Evolutionary conservation across 805 yeast species (phyloP).

Genomic region (Hyphopichia homilentoma): DNA sequence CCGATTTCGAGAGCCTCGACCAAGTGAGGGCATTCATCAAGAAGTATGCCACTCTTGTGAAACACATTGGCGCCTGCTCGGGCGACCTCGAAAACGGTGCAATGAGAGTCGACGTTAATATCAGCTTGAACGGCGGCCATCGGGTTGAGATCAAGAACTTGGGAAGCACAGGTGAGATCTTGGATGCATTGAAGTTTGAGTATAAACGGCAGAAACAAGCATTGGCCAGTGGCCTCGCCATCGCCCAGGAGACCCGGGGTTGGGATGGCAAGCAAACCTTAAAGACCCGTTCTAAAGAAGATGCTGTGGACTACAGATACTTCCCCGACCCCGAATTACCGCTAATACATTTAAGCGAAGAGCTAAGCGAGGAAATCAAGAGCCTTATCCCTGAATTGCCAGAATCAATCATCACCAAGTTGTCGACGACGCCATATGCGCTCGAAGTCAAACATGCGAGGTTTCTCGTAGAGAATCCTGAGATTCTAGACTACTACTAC

Average conservation of each 20-base stretch:
- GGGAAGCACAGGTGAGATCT: slow-evolving; percentile 77
- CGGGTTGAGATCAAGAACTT: slow-evolving; percentile 89
- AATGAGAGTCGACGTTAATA: slow-evolving; percentile 89
- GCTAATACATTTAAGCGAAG: slow-evolving; percentile 41
- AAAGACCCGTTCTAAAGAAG: slow-evolving; percentile 72
- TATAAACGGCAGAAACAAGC: slow-evolving; percentile 61
- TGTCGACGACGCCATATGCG: slow-evolving; percentile 48
- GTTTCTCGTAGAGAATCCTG: slow-evolving; percentile 52
- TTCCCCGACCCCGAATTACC: slow-evolving; percentile 94
- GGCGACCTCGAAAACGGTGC: slow-evolving; percentile 96
- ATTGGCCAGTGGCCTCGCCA: slow-evolving; percentile 30
- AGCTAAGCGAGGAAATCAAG: slow-evolving; percentile 40
- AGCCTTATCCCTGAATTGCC: slow-evolving; percentile 56
- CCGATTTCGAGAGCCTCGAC: slow-evolving; percentile 67
- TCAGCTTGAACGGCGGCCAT: slow-evolving; percentile 68
- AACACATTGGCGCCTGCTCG: slow-evolving; percentile 68
- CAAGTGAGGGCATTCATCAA: slow-evolving; percentile 77
- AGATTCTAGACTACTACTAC: slow-evolving; percentile 51
- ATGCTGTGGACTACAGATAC: slow-evolving; percentile 82
- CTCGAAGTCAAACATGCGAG: slow-evolving; percentile 73
- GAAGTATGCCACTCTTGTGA: slow-evolving; percentile 70
- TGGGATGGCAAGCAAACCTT: slow-evolving; percentile 81
- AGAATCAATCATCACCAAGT: slow-evolving; percentile 47
- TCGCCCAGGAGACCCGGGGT: slow-evolving; percentile 73
- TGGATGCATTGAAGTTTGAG: slow-evolving; percentile 71